phyloP scores from a whole-genome alignment of 257 asterid species.

The Apocynum venetum region DNA sequence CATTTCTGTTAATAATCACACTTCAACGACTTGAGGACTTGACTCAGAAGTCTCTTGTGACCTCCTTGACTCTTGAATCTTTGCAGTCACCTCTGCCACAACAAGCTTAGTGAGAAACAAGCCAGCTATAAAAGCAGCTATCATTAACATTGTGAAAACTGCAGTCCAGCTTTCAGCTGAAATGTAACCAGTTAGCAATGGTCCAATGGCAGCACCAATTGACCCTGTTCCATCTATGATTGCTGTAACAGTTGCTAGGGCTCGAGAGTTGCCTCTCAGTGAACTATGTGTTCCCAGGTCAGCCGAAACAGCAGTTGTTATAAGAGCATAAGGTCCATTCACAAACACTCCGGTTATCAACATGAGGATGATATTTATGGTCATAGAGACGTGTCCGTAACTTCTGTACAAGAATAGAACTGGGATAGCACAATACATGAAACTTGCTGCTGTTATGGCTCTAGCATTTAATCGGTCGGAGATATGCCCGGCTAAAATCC shows the following conservation, averaged over 20 bases:
- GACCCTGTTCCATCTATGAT: conserved; percentile 98
- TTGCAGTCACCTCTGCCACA: conserved; percentile 69
- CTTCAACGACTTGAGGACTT: conserved; percentile 36
- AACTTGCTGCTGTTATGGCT: conserved; percentile 95
- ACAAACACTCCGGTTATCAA: conserved; percentile 77
- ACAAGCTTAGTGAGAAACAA: conserved; percentile 79
- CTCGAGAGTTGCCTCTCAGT: conserved; percentile 77
- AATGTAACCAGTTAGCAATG: conserved; percentile 81
- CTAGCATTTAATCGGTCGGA: conserved; percentile 75
- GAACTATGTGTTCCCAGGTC: conserved; percentile 96
- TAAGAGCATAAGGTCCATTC: conserved; percentile 93
- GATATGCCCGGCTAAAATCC: conserved; percentile 86
- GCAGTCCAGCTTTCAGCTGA: conserved; percentile 86
- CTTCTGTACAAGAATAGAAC: conserved; percentile 79
- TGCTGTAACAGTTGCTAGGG: conserved; percentile 91
- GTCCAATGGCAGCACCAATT: conserved; percentile 95
- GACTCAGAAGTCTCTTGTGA: conserved; percentile 25
- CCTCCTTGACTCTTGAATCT: conserved; percentile 47
- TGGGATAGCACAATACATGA: conserved; percentile 94
- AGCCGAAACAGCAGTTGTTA: conserved; percentile 96
- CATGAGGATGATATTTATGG: conserved; percentile 67
- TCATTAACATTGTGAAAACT: conserved; percentile 90
- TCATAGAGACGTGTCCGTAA: conserved; percentile 76
- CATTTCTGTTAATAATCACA: conserved; percentile 29
- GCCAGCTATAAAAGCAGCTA: conserved; percentile 76